A percentile compares a stretch with the other conserved stretches of the same genome.
Conservation (phyloP, 2,329 filamentous ascomycete genomes). For the Botryotinia convoluta region DNA sequence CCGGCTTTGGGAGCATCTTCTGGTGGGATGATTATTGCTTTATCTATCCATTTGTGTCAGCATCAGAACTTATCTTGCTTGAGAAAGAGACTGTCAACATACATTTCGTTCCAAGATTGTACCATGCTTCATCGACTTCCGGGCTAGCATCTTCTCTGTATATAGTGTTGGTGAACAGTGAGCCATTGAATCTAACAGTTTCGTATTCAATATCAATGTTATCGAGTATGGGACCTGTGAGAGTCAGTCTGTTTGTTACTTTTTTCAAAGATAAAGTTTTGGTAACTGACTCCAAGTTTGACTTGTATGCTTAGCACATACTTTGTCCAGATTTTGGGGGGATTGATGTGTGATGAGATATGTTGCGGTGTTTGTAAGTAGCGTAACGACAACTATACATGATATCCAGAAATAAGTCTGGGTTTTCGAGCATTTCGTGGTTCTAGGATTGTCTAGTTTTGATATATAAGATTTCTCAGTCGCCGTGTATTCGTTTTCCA, state of each 20-base stretch:
- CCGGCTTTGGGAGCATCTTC: neutral
- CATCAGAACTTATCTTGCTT: neutral
- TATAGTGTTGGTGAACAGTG: constrained; percentile 10
- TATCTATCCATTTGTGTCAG: neutral
- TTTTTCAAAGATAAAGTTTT: neutral
- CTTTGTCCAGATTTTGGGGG: neutral
- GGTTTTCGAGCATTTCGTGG: neutral
- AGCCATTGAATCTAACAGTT: constrained; percentile 31
- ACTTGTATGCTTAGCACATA: constrained; percentile 1
- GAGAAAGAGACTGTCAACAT: neutral
- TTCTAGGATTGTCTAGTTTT: neutral
- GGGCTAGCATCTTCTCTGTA: constrained; percentile 5
- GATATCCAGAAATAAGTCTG: constrained; percentile 7
- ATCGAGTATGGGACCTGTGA: constrained; percentile 38
- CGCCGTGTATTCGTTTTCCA: neutral
- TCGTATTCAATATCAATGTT: constrained; percentile 45
- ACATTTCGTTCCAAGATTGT: constrained; percentile 35
- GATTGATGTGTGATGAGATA: neutral
- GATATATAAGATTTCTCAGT: neutral
- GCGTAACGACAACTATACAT: neutral
- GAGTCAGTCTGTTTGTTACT: neutral
- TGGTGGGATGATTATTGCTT: constrained; percentile 11
- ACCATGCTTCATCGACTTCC: constrained; percentile 8
- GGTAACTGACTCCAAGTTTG: constrained; percentile 7
- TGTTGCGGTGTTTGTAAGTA: neutral